These are phyloP conservation scores for Mucor racemosus DNA, from an alignment of 371 early-diverging fungal genomes.

Conservation along the genomic window DNA sequence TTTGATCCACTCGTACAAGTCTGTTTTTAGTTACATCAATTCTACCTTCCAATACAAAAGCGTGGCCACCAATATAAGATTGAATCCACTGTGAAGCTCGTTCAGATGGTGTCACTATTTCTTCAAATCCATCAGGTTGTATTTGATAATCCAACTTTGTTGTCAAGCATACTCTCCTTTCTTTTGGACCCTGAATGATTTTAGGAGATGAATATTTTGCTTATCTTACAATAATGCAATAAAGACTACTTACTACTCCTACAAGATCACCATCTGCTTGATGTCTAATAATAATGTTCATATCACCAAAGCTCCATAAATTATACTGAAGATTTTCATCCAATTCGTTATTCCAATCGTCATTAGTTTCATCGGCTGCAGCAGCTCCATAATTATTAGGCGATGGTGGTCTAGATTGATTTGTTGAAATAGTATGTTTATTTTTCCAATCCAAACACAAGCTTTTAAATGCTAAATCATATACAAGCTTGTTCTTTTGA, in stretches of 20 bases:
- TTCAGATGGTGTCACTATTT: conserved; percentile 22
- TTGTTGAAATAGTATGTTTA: conserved; percentile 3
- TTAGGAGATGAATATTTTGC: neutral
- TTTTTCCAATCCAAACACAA: conserved; percentile 25
- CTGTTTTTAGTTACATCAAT: conserved; percentile 24
- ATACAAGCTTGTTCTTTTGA: conserved; percentile 14
- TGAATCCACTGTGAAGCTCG: conserved; percentile 29
- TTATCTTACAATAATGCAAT: neutral
- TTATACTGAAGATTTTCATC: conserved; percentile 33
- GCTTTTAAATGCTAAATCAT: conserved; percentile 21
- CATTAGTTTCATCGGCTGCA: neutral
- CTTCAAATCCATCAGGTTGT: conserved; percentile 13
- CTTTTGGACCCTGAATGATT: neutral
- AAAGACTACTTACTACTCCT: neutral
- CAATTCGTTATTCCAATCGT: neutral
- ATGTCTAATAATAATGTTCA: conserved; percentile 26
- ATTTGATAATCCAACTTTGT: conserved; percentile 30
- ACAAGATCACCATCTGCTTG: conserved; percentile 23
- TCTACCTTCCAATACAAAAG: conserved; percentile 22
- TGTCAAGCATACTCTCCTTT: conserved; percentile 14
- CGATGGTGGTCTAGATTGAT: neutral
- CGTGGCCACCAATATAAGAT: conserved; percentile 33
- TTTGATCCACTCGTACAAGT: conserved; percentile 21
- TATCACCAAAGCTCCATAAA: conserved; percentile 30
- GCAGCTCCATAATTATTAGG: neutral